Evolutionary conservation across 441 rosid species (phyloP).

Genomic region (Raphanus hybrid): DNA sequence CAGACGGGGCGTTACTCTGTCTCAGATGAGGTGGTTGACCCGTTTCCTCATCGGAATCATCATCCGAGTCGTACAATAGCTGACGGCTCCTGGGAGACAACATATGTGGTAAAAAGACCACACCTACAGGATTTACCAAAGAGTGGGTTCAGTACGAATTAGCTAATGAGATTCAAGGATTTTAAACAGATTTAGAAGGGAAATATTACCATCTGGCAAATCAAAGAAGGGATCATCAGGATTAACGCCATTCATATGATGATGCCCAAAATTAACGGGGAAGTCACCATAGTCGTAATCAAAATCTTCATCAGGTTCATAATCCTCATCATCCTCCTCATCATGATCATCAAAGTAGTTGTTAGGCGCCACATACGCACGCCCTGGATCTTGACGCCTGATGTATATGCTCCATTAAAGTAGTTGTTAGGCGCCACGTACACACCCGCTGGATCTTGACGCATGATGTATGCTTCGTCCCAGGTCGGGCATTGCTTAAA

Average conservation of each 20-base stretch:
- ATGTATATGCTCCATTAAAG: slow-evolving; percentile 36
- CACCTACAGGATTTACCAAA: slow-evolving; percentile 34
- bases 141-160: background rate
- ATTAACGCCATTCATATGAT: background rate
- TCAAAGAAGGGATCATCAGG: slow-evolving; percentile 37
- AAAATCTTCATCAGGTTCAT: slow-evolving; percentile 8
- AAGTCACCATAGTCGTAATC: slow-evolving; percentile 12
- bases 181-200: slow-evolving; percentile 25
- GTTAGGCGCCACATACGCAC: slow-evolving; percentile 16
- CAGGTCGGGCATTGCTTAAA: slow-evolving; percentile 58
- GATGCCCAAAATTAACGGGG: background rate
- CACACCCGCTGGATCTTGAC: slow-evolving; percentile 21
- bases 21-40: background rate
- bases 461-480: slow-evolving; percentile 51
- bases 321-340: slow-evolving; percentile 18
- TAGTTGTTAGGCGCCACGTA: slow-evolving; percentile 14
- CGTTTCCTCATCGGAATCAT: slow-evolving; percentile 18
- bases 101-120: slow-evolving; percentile 25
- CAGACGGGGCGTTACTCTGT: background rate
- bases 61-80: slow-evolving; percentile 10
- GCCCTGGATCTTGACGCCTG: slow-evolving; percentile 24
- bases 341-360: slow-evolving; percentile 37
- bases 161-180: background rate
- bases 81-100: slow-evolving; percentile 33
- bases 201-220: slow-evolving; percentile 41